phyloP scores from a whole-genome alignment of 768 basidiomycete genomes.

The Tricholoma bakamatsutake region DNA sequence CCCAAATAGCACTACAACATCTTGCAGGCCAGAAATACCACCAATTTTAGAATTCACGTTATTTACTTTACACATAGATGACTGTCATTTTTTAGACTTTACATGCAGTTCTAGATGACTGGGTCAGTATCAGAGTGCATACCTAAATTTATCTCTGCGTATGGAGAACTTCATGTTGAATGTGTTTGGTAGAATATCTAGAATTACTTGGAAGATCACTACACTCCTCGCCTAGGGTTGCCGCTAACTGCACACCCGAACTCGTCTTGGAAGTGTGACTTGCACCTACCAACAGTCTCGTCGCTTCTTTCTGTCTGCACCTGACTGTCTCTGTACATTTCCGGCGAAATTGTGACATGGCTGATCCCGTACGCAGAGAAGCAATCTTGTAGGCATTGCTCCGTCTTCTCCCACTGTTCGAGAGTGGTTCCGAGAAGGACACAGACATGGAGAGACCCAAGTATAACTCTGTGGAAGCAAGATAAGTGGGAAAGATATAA shows the following conservation, averaged over 20 bases:
- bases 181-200: neutral
- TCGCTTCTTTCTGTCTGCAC: constrained; percentile 18
- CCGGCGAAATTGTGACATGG: constrained; percentile 52
- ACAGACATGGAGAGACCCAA: constrained; percentile 50
- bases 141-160: no score
- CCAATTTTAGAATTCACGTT: neutral
- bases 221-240: constrained; percentile 28
- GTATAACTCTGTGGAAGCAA: constrained; percentile 31
- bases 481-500: neutral
- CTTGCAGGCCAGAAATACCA: neutral
- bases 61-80: neutral
- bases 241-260: constrained; percentile 38
- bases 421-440: constrained; percentile 42
- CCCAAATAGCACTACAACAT: constrained; percentile 6
- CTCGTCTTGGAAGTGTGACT: constrained; percentile 32
- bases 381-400: constrained; percentile 43
- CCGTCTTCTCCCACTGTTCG: constrained; percentile 46
- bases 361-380: constrained; percentile 47
- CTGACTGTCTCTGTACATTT: constrained; percentile 32
- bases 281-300: constrained; percentile 24
- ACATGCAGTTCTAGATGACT: constrained; percentile 5
- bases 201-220: constrained; percentile 1
- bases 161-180: no score
- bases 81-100: neutral
- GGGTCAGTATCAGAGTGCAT: constrained; percentile 2